phyloP scores from a whole-genome alignment of 75 land plant genomes.

The Picea glauca region DNA sequence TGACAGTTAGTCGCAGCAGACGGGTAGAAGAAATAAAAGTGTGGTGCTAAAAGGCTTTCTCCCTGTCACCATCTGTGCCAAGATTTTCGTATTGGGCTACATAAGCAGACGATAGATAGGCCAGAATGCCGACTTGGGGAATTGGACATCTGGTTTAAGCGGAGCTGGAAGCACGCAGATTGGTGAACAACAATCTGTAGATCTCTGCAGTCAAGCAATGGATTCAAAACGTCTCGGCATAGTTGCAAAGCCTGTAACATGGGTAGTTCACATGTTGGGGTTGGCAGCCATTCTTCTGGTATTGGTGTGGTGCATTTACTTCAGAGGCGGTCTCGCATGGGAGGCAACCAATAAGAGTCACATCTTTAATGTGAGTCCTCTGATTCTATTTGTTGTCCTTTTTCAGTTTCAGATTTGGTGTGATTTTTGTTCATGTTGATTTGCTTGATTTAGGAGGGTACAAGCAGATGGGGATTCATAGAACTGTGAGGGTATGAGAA shows the following conservation, averaged over 20 bases:
- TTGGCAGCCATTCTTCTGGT: constrained; percentile 42
- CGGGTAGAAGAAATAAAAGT: too few relatives aligned
- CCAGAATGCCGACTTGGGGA: too few relatives aligned
- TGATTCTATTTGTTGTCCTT: neutral
- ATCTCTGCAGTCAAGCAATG: neutral
- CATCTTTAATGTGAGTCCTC: constrained; percentile 55
- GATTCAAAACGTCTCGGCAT: constrained; percentile 13
- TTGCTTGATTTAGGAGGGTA: neutral
- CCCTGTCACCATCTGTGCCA: too few relatives aligned
- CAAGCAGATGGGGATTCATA: neutral
- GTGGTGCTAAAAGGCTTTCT: too few relatives aligned
- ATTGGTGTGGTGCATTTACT: constrained; percentile 57
- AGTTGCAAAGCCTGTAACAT: constrained; percentile 31
- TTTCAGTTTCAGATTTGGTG: neutral
- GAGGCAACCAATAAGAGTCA: constrained; percentile 48
- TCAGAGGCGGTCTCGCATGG: constrained; percentile 65
- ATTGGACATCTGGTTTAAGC: too few relatives aligned
- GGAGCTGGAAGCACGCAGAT: too few relatives aligned
- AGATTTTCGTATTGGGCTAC: too few relatives aligned
- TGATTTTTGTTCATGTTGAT: neutral
- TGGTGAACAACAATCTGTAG: too few relatives aligned
- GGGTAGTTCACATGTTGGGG: constrained; percentile 48
- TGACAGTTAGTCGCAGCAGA: too few relatives aligned
- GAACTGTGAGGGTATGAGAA: neutral
- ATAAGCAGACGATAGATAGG: too few relatives aligned